These are phyloP conservation scores for Aureobasidium musti DNA, from an alignment of 2,329 filamentous ascomycete genomes.

Conservation along the genomic window DNA sequence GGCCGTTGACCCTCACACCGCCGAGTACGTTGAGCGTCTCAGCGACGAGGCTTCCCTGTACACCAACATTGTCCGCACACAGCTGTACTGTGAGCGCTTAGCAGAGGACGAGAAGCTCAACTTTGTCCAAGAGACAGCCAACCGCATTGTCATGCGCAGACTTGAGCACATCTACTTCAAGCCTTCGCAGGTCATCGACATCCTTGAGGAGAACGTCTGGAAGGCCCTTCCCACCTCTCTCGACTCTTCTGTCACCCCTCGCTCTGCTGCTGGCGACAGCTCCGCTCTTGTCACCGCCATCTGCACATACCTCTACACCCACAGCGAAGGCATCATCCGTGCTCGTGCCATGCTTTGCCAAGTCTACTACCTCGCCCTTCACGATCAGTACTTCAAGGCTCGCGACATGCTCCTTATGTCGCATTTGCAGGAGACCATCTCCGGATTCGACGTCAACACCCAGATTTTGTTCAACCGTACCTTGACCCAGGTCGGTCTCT, in stretches of 20 bases:
- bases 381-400: slow-evolving; percentile 97
- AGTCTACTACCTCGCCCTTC: slow-evolving; percentile 96
- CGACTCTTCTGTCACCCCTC: slow-evolving; percentile 79
- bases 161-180: slow-evolving; percentile 99
- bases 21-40: slow-evolving; percentile 95
- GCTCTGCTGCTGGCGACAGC: slow-evolving; percentile 67
- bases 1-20: slow-evolving; percentile 96
- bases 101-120: slow-evolving; percentile 70
- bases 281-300: slow-evolving; percentile 77
- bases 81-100: slow-evolving; percentile 84
- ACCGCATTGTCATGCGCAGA: slow-evolving; percentile 89
- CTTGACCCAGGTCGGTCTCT: slow-evolving; percentile 94
- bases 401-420: slow-evolving; percentile 99
- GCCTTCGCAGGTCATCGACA: slow-evolving; percentile 88
- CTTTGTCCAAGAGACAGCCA: slow-evolving; percentile 80
- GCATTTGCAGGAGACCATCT: slow-evolving; percentile 94
- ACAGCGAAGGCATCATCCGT: slow-evolving; percentile 94
- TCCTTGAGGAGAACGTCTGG: slow-evolving; percentile 93
- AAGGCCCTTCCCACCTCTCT: slow-evolving; percentile 69
- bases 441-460: slow-evolving; percentile 92
- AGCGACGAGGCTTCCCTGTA: slow-evolving; percentile 89
- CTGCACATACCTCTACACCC: slow-evolving; percentile 90
- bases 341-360: slow-evolving; percentile 97
- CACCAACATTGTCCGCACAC: slow-evolving; percentile 83
- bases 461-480: slow-evolving; percentile 99